Base-by-base conservation (phyloP, 768 basidiomycete species). In the Lactifluus echinatus region DNA sequence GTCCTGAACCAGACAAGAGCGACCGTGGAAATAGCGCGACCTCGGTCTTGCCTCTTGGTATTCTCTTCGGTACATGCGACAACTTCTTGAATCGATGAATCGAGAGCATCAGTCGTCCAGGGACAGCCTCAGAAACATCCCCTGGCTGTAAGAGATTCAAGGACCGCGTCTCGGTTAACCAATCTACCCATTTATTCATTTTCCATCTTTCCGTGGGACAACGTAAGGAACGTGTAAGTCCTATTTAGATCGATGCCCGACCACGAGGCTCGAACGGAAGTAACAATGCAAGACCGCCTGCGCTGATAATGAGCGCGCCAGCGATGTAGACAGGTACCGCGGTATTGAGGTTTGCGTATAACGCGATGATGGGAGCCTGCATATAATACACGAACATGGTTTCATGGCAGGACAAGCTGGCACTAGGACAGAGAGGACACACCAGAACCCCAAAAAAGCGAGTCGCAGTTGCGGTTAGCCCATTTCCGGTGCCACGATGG, bases 201-300 rank as follows among this genome's bases (percentile, higher is more conserved):
- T 26, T 1, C 8, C 26, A 11, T 40, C 10, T 28, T 12, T 12
- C 19, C 11, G 24, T 17, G 17, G 21, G n/a, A 45, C 34, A 10
- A 29, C 17, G 17, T 40, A 36, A 37, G 10, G 19, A 29, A 17
- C 8, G 8, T 26, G 24, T 28, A 36, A 21, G 15, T 23, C 19
- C 40, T 2, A 28, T 40, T 66, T 73, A 88, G 66, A 86, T 79
- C 47, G 84, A 83, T 29, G 81, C 82, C 64, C 79, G 84, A n/a
- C 87, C 88, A 63, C 82, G 71, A 0, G 87, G 82, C 67, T 90
- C 87, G 60, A 82, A 89, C 0, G 87, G 89, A 19, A 91, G 69
- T 0, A 85, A 64, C 31, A 88, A 66, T 1, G 84, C 78, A 48
- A 89, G 62, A 8, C 73, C 66, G 2, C 85, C 87, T 6, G 83